Evolutionary conservation across 2,329 filamentous ascomycete genomes (phyloP).

Genomic region (Trichoderma semiorbis): DNA sequence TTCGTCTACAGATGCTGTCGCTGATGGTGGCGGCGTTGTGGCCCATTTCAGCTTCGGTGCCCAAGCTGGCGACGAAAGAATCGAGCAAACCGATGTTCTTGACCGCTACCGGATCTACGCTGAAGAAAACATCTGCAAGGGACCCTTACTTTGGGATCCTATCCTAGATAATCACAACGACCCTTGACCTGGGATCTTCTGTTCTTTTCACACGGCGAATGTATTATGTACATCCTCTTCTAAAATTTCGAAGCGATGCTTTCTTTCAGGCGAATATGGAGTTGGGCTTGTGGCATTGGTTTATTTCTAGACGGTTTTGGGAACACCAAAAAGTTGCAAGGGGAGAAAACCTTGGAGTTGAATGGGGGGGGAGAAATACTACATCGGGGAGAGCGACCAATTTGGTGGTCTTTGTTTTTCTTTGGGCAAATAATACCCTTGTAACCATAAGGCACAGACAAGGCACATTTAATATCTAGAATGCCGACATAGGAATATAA

Average conservation of each 20-base stretch:
- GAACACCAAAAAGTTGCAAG: neutral
- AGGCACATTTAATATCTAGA: neutral
- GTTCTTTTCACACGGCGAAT: neutral
- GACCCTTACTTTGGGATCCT: constrained; percentile 30
- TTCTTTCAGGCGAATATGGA: constrained; percentile 4
- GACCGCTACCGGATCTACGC: constrained; percentile 52
- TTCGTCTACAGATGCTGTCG: constrained; percentile 37
- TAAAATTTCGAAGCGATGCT: neutral
- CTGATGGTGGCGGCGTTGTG: constrained; percentile 52
- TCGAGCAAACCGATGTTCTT: constrained; percentile 52
- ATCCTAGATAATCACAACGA: neutral
- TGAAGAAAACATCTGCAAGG: constrained; percentile 46
- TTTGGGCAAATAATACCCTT: constrained; percentile 4
- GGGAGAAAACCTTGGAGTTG: neutral
- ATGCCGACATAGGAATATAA: neutral
- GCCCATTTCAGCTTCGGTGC: constrained; percentile 49
- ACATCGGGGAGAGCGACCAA: neutral
- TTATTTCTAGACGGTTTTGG: neutral
- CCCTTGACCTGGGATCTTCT: neutral
- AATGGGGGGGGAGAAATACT: neutral
- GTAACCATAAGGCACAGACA: neutral
- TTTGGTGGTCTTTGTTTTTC: neutral
- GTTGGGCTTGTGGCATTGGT: neutral
- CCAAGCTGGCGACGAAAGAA: constrained; percentile 32
- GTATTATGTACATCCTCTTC: constrained; percentile 11